Conservation (phyloP, 1,139 yeast genomes). For the Sugiyamaella novakii region DNA sequence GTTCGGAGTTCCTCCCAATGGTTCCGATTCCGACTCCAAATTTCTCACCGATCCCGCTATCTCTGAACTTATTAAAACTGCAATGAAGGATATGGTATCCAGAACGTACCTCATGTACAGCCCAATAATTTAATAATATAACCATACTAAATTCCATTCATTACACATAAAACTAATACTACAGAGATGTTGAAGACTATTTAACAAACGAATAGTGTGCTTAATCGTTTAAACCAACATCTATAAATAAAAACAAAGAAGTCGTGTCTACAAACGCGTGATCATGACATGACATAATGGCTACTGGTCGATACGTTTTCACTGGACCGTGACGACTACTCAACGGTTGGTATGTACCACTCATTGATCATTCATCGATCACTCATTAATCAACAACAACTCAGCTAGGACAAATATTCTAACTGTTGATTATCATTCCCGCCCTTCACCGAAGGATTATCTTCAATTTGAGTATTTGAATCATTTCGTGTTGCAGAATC, state of each 20-base stretch:
- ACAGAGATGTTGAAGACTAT: conserved; percentile 15
- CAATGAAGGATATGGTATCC: conserved; percentile 15
- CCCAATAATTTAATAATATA: conserved; percentile 15
- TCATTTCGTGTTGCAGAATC: conserved; percentile 7
- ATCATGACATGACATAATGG: no score
- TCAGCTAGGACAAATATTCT: conserved; percentile 3
- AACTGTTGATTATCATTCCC: conserved; percentile 1
- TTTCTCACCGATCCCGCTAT: not conserved
- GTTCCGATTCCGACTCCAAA: not conserved
- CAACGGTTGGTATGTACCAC: no score
- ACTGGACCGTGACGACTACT: no score
- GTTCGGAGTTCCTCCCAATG: conserved; percentile 6
- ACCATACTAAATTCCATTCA: conserved; percentile 13
- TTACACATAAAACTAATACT: conserved; percentile 18
- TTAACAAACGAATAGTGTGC: no score
- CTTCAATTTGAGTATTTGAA: not conserved
- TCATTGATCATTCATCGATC: not conserved
- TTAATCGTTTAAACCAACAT: not conserved
- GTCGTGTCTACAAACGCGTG: no score
- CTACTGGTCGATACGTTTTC: no score
- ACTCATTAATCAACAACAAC: not conserved
- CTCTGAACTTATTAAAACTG: not conserved
- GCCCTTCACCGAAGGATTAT: not conserved
- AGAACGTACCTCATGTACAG: conserved; percentile 17
- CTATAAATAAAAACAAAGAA: conserved; percentile 17